Evolutionary conservation across 345 rosid species (phyloP).

Genomic region (Cochlearia excelsa): DNA sequence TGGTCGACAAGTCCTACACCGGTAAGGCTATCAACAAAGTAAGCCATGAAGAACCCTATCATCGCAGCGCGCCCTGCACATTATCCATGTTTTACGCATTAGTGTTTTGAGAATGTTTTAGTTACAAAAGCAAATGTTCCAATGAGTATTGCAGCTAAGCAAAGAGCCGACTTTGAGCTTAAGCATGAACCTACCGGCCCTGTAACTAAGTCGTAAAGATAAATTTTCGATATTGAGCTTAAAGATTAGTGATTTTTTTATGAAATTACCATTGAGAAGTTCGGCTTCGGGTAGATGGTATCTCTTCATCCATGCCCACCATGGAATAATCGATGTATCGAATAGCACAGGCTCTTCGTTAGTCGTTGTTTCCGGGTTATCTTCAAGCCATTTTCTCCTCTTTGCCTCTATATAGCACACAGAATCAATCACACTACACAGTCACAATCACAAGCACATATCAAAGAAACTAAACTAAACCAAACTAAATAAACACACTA

Average conservation of each 20-base stretch:
- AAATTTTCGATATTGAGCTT: neutral
- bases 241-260: neutral
- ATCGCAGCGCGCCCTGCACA: constrained; percentile 88
- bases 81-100: neutral
- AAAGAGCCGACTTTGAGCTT: no score
- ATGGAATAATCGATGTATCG: constrained; percentile 85
- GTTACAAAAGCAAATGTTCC: neutral
- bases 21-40: constrained; percentile 87
- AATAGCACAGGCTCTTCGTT: constrained; percentile 83
- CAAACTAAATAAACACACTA: constrained; percentile 27
- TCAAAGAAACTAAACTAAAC: neutral
- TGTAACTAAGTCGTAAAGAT: no score
- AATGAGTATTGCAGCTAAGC: neutral
- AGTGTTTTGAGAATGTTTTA: neutral
- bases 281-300: constrained; percentile 98
- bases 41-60: constrained; percentile 98
- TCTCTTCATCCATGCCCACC: constrained; percentile 99
- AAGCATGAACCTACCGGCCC: no score
- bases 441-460: neutral
- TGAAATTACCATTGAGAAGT: constrained; percentile 70
- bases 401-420: constrained; percentile 58
- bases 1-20: constrained; percentile 96
- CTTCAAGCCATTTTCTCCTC: constrained; percentile 93
- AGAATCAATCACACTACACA: constrained; percentile 13
- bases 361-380: constrained; percentile 73